Base-by-base conservation (phyloP, 306 rosid species). In the Quercus gilva region DNA sequence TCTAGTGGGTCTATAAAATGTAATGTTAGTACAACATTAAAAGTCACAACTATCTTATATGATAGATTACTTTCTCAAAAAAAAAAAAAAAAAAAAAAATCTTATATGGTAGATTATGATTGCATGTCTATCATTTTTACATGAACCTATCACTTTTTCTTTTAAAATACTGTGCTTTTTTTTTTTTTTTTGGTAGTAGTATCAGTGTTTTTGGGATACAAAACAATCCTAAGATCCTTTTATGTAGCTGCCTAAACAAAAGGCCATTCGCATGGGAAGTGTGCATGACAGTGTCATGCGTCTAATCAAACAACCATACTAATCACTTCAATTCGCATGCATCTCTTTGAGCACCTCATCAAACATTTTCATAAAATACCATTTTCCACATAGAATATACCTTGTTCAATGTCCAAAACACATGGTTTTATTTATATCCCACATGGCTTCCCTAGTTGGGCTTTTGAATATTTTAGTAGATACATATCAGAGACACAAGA, bases 261-360 rank as follows among this genome's bases (percentile, higher is more conserved):
- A 74, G 83, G 53, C 10, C 79, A 75, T 72, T 35, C 92, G 89
- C 92, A 83, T 86, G 96, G 96, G 56, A 29, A 79, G 71, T 83
- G 74, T 75, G 94, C 90, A 85, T 83, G 86, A 76, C 69, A 81
- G 65, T 79, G 83, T 80, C 89, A 83, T 74, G 69, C 80, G 74
- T 84, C 71, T 65, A 55, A 71, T 78, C 82, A 51, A 74, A 13
- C 64, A n/a, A 23, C 73, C 84, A 73, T 81, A 74, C 31, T 8
- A 12, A 82, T 76, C 84, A 72, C 82, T 73, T 65, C 79, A 37
- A 14, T 74, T 69, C 74, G 75, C 77, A 59, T 70, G 69, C 74
- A 71, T 77, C 59, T 78, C 81, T 28, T 45, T 28, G 25, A 25
- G 55, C 23, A 63, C 61, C 75, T 21, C 81, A 68, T 75, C 80